Evolutionary conservation across 441 rosid species (phyloP), one percentile per base, ranked within the genome.

Genomic region (Populus tomentosa): DNA sequence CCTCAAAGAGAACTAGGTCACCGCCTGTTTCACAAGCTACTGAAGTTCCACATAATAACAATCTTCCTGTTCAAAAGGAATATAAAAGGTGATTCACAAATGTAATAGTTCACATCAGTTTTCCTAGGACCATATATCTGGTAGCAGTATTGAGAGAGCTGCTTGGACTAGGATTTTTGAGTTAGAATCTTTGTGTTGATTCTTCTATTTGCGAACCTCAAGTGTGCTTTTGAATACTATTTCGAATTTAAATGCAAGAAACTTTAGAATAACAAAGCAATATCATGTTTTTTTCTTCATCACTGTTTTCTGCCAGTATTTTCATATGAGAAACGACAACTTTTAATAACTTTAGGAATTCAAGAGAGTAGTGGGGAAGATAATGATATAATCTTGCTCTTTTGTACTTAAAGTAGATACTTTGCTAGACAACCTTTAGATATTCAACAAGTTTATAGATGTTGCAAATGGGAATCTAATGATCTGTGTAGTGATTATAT

Each of bases 1-100:
- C 61, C 73, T 84, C 89, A 66, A 86, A 85, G 77, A 81, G 83
- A 76, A 83, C 81, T 70, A 86, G 80, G 75, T 77, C 92, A 79
- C 87, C 88, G 1, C 83, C 81, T 75, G 33, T 53, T 28, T 72
- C 85, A 79, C 71, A 79, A 42, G 70, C 77, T 30, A 81, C 71
- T 75, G 84, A 81, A 67, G 78, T 87, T 83, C 42, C 73, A 35
- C 78, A 67, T 70, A 87, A 87, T 68, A 78, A 82, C 78, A 67
- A 73, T 2, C 74, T 61, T 78, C 75, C 87, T 82, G 18, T 73
- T 78, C 88, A 78, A 67, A 80, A 82, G 71, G 85, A 87, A 62
- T 79, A 86, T 75, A 83, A 77, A 76, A 90, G 92, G 94, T 90
- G 86, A 10, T 76, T 38, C 30, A 28, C 24, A 64, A 63, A 68